Evolutionary conservation across 495 filamentous ascomycete species (phyloP).

Genomic region (Neurospora sp.): DNA sequence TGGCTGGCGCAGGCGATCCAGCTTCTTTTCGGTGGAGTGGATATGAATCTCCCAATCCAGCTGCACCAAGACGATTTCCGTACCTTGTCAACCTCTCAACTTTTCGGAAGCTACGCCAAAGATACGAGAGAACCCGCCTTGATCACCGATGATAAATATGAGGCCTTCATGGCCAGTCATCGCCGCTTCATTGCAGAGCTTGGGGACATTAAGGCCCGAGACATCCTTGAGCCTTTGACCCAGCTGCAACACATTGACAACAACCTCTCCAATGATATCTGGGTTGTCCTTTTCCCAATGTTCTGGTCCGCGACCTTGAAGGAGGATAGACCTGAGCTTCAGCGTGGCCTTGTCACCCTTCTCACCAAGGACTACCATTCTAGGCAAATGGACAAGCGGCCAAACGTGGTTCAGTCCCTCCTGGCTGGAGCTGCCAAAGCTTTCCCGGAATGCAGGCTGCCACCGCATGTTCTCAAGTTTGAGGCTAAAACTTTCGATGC

Average conservation of each 20-base stretch:
- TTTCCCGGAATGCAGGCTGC: slow-evolving; percentile 78
- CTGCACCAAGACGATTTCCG: slow-evolving; percentile 79
- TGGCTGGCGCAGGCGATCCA: slow-evolving; percentile 94
- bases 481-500: slow-evolving; percentile 83
- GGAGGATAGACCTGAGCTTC: slow-evolving; percentile 84
- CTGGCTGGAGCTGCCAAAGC: slow-evolving; percentile 74
- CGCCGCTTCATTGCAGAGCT: slow-evolving; percentile 73
- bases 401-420: slow-evolving; percentile 87
- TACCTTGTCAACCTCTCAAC: slow-evolving; percentile 54
- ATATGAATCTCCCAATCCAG: slow-evolving; percentile 65
- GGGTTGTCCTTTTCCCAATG: slow-evolving; percentile 83
- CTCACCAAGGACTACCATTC: slow-evolving; percentile 92
- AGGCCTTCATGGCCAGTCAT: slow-evolving; percentile 66
- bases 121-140: slow-evolving; percentile 61
- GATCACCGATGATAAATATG: slow-evolving; percentile 73
- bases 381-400: slow-evolving; percentile 83
- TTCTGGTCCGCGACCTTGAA: slow-evolving; percentile 82
- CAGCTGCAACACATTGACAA: slow-evolving; percentile 88
- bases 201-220: slow-evolving; percentile 71
- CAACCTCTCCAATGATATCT: slow-evolving; percentile 71
- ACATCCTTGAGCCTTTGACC: slow-evolving; percentile 82
- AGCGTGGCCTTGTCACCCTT: slow-evolving; percentile 75
- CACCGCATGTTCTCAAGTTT: slow-evolving; percentile 91
- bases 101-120: slow-evolving; percentile 59
- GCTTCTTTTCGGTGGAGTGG: slow-evolving; percentile 78